Conservation (phyloP, 176 grass and related monocot species). For the Zoysia japonica region DNA sequence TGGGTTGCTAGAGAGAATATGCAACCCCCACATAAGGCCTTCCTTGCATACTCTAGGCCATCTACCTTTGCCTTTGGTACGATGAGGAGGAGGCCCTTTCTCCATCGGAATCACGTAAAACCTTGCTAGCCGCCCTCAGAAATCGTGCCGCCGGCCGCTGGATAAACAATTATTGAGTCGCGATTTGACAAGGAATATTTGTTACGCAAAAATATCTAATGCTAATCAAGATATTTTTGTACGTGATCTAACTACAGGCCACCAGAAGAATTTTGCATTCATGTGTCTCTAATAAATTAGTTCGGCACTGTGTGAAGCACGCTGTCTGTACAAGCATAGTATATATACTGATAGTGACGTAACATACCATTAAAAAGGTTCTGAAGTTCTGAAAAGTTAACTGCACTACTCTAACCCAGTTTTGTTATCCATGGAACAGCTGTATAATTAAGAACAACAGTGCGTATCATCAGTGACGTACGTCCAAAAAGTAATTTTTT, state of each 20-base stretch:
- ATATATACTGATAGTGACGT: too few species aligned
- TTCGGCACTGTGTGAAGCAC: not conserved
- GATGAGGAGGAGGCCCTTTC: too few species aligned
- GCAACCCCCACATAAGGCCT: constrained; percentile 67
- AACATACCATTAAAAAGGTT: too few species aligned
- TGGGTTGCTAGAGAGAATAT: constrained; percentile 45
- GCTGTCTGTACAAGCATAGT: too few species aligned
- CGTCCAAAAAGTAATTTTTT: not conserved
- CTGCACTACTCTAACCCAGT: too few species aligned
- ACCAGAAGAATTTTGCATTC: not conserved
- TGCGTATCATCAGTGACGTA: not conserved
- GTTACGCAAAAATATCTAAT: not conserved
- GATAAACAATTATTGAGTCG: too few species aligned
- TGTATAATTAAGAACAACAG: not conserved
- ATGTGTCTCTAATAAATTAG: not conserved
- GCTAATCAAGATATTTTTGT: not conserved
- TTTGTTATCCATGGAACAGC: not conserved
- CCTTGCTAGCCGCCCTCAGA: too few species aligned
- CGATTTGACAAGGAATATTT: too few species aligned
- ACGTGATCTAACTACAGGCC: too few species aligned
- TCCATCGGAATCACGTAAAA: constrained; percentile 55
- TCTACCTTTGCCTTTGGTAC: constrained; percentile 31
- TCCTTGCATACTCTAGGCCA: constrained; percentile 49
- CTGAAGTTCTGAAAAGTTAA: too few species aligned
- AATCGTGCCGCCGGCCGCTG: too few species aligned